These are phyloP conservation scores for Chlorella vulgaris DNA, from an alignment of 139 green algal species.

Conservation along the genomic window DNA sequence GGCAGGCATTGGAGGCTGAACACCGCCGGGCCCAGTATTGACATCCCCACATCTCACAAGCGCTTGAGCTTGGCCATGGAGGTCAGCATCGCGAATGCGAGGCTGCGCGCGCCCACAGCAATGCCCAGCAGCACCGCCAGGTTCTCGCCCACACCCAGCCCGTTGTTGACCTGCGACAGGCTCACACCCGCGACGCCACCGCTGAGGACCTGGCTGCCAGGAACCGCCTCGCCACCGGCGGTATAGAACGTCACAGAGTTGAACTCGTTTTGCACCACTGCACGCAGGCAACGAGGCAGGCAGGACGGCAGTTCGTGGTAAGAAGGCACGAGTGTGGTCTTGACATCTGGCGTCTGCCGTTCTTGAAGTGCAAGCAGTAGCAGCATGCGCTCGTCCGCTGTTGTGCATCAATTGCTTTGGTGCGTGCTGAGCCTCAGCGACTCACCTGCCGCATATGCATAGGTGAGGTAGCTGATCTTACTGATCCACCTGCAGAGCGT, in stretches of 20 bases:
- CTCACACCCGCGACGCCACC: not conserved
- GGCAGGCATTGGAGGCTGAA: too few species aligned
- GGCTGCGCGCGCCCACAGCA: conserved; percentile 26
- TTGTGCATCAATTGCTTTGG: too few species aligned
- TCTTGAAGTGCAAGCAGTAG: too few species aligned
- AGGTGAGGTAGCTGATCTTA: conserved; percentile 64
- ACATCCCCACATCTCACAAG: not conserved
- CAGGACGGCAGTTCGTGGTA: not conserved
- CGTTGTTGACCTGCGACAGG: conserved; percentile 46
- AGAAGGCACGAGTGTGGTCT: not conserved
- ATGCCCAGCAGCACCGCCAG: conserved; percentile 53
- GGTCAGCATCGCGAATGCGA: conserved; percentile 10
- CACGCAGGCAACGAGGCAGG: not conserved
- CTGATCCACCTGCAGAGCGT: too few species aligned
- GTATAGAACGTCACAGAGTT: not conserved
- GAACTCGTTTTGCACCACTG: conserved; percentile 29
- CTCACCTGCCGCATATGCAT: conserved; percentile 50
- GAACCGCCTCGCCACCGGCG: not conserved
- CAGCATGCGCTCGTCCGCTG: too few species aligned
- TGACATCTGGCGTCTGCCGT: too few species aligned
- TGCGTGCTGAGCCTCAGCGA: not conserved
- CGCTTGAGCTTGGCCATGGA: not conserved
- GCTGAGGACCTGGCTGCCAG: conserved; percentile 22
- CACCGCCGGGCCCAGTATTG: too few species aligned
- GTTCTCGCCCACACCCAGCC: conserved; percentile 49